Evolutionary conservation across 345 rosid species (phyloP).

Genomic region (Theobroma cacao): DNA sequence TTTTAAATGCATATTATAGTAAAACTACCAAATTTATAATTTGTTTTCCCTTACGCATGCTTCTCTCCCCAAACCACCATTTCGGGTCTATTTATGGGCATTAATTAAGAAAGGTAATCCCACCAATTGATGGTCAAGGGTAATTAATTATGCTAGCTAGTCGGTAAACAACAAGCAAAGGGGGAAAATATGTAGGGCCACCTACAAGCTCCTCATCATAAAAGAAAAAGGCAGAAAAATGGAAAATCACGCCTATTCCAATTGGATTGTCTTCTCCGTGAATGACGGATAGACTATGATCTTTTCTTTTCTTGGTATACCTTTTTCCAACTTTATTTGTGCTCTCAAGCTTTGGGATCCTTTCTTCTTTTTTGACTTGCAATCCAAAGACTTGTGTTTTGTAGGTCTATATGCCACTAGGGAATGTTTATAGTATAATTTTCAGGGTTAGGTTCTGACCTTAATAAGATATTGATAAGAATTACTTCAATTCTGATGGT

Average conservation of each 20-base stretch:
- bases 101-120: conserved; percentile 1
- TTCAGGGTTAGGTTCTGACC: neutral
- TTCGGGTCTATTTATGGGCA: neutral
- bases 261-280: conserved; percentile 2
- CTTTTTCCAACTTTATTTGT: neutral
- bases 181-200: neutral
- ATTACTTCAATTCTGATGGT: neutral
- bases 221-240: neutral
- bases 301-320: too few relatives aligned
- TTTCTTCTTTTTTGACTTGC: neutral
- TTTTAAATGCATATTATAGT: neutral
- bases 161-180: neutral
- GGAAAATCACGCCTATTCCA: neutral
- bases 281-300: neutral
- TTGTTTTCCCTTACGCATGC: neutral
- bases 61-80: neutral
- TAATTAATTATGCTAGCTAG: neutral
- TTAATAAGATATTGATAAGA: neutral
- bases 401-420: neutral
- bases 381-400: conserved; percentile 6
- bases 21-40: neutral
- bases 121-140: neutral
- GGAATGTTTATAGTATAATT: neutral
- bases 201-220: neutral
- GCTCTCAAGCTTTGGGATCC: neutral